A percentile compares a stretch with the other conserved stretches of the same genome.
These are phyloP conservation scores for Aspergillus diversus DNA, from an alignment of 495 filamentous ascomycete genomes.

Conservation along the genomic window DNA sequence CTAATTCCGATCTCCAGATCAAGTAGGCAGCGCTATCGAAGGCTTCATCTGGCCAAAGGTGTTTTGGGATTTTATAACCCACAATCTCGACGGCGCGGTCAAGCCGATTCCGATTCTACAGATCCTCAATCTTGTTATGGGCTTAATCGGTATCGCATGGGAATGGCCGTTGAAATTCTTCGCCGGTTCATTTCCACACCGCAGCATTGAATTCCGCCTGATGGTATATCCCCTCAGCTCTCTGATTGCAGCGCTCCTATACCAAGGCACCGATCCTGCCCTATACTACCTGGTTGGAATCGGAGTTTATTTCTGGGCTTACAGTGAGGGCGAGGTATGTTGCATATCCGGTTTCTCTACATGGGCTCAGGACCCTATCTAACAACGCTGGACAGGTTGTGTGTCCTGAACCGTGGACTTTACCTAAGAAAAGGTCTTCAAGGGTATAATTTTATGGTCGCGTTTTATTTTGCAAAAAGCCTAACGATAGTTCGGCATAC, in stretches of 20 bases:
- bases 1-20: conserved; percentile 56
- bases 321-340: conserved; percentile 92
- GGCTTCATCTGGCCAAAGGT: conserved; percentile 99
- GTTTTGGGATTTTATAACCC: conserved; percentile 96
- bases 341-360: neutral
- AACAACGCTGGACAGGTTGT: conserved; percentile 45
- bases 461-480: too few relatives aligned
- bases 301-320: conserved; percentile 93
- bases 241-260: conserved; percentile 76
- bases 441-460: conserved; percentile 32
- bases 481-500: too few relatives aligned
- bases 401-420: conserved; percentile 61
- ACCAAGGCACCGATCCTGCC: conserved; percentile 90
- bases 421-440: conserved; percentile 41
- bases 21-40: conserved; percentile 81
- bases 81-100: conserved; percentile 84
- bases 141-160: conserved; percentile 77
- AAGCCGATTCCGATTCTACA: conserved; percentile 89
- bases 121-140: conserved; percentile 91
- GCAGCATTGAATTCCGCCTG: conserved; percentile 84
- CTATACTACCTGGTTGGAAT: conserved; percentile 91
- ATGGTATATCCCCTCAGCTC: conserved; percentile 80
- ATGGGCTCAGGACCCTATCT: conserved; percentile 12
- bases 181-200: conserved; percentile 72
- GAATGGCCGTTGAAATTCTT: conserved; percentile 82